Conservation (phyloP, 148 eudicot species). For the Nepenthes gracilis region DNA sequence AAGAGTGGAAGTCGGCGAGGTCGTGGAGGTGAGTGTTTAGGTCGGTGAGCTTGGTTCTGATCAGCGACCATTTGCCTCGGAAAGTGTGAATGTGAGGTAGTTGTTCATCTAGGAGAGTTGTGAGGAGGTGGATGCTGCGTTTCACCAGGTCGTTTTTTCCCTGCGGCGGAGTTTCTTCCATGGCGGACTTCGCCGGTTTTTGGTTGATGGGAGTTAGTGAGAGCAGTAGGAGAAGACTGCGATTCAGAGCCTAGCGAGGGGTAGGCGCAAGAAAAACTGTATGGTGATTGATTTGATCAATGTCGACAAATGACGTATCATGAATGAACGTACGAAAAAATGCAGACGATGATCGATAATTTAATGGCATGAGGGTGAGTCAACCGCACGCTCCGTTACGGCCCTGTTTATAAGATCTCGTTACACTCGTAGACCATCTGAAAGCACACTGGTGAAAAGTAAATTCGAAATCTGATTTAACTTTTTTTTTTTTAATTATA, state of each 20-base stretch:
- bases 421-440: background rate
- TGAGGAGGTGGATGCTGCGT: constrained; percentile 13
- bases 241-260: no score
- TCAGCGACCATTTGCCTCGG: constrained; percentile 56
- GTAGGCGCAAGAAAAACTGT: no score
- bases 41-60: constrained; percentile 42
- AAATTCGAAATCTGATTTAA: no score
- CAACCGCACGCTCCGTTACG: background rate
- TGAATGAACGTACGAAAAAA: no score
- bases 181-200: constrained; percentile 8
- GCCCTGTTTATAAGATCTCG: background rate
- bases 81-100: constrained; percentile 34
- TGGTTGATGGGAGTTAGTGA: background rate
- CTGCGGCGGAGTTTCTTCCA: constrained; percentile 20
- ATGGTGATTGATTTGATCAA: no score
- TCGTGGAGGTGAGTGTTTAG: constrained; percentile 34
- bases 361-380: background rate
- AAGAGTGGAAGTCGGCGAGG: constrained; percentile 16
- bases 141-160: constrained; percentile 9
- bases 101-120: constrained; percentile 25
- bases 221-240: no score
- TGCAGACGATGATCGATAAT: no score
- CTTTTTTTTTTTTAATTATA: no score
- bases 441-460: no score
- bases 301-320: no score